Base-by-base conservation (phyloP, 441 rosid genomes). In the Gossypium davidsonii region DNA sequence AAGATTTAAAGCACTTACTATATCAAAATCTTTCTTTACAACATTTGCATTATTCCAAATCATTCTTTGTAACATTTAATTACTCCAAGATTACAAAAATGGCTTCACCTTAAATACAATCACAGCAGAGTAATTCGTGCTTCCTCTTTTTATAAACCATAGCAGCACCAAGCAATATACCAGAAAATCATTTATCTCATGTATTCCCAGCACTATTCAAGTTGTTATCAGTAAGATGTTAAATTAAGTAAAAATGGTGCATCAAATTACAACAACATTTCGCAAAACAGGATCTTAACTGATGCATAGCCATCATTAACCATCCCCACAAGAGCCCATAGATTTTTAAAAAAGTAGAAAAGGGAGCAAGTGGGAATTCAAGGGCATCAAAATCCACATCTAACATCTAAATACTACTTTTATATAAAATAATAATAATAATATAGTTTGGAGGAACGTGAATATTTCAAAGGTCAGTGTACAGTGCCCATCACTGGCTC, bases 381-480 rank as follows among this genome's bases (percentile, higher is more conserved):
- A 6, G 10, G 44, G 44, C 20, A 15, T 60, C 44, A n/a, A 28
- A 60, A 10, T 12, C 15, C 44, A 39, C 65, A 14, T 17, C n/a
- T 60, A n/a, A 18, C 53, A 42, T 42, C 55, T 21, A 44, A 21
- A 7, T 12, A 42, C 42, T 39, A 10, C 52, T 18, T 34, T 34
- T 6, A 34, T 34, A 34, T 6, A 34, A 6, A 34, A 34, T 34
- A 34, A 34, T 34, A 34, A 10, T 21, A 59, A 10, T 21, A 26
- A 78, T 72, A 66, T 46, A 23, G 18, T 21, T 39, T 71, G 66
- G 57, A n/a, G 31, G 34, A 60, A 64, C 34, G 42, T 48, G 73
- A 37, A 67, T 73, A 20, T 61, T 74, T 59, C 71, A 67, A 74
- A 63, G 44, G 73, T 55, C 72, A 73, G 46, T 57, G 77, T 62